phyloP scores from a whole-genome alignment of 352 stramenopile species.

The Pythium pectinolyticum region DNA sequence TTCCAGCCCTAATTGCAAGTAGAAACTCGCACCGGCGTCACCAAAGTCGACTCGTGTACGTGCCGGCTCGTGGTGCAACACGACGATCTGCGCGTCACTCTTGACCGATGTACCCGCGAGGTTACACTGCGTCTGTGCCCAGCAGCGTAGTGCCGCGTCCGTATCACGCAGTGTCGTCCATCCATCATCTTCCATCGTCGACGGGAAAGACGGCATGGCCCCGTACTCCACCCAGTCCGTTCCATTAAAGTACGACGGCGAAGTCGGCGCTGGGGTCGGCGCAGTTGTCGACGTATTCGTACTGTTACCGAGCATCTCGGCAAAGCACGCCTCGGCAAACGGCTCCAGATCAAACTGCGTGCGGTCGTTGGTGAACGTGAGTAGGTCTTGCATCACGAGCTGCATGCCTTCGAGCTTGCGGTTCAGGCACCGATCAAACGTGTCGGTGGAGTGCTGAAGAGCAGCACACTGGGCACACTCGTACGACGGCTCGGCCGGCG shows the following conservation, averaged over 20 bases:
- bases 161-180: background rate
- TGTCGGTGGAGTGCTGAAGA: slow-evolving; percentile 18
- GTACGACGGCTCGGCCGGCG: slow-evolving; percentile 23
- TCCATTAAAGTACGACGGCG: background rate
- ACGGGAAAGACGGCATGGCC: too few relatives aligned
- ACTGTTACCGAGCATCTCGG: background rate
- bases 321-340: slow-evolving; percentile 4
- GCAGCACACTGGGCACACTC: slow-evolving; percentile 26
- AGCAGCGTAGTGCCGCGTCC: slow-evolving; percentile 18
- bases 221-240: background rate
- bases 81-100: slow-evolving; percentile 34
- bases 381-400: slow-evolving; percentile 24
- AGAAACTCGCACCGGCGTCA: slow-evolving; percentile 28
- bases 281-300: background rate
- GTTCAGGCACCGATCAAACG: slow-evolving; percentile 32
- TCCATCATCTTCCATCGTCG: too few relatives aligned
- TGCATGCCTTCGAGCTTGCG: background rate
- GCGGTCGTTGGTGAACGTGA: slow-evolving; percentile 8
- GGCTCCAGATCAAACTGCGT: background rate
- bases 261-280: background rate
- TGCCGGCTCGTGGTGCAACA: slow-evolving; percentile 28
- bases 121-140: slow-evolving; percentile 24
- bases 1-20: slow-evolving; percentile 29
- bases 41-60: slow-evolving; percentile 23
- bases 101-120: slow-evolving; percentile 23